Percentiles rank a stretch among this genome's conserved stretches.
Evolutionary conservation across 73 alveolate species (phyloP).

Genomic region (Effrenium voratum): DNA sequence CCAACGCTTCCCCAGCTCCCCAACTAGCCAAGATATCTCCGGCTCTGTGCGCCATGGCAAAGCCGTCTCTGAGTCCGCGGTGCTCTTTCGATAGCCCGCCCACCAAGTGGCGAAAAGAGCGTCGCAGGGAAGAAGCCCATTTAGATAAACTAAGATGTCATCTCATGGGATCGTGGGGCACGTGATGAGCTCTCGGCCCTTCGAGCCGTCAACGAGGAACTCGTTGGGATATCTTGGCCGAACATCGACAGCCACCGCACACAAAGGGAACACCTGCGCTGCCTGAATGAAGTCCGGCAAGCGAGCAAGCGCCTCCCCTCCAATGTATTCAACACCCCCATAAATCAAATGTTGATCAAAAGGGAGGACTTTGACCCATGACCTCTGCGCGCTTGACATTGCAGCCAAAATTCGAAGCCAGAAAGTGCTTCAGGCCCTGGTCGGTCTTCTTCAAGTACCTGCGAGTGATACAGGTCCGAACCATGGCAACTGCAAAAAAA

Average conservation of each 20-base stretch:
- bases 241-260: neutral
- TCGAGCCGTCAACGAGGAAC: slow-evolving; percentile 78
- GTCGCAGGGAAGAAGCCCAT: too few species aligned
- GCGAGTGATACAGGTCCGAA: neutral
- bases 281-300: neutral
- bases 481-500: neutral
- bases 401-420: slow-evolving; percentile 6
- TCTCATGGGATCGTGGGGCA: too few species aligned
- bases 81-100: too few species aligned
- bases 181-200: slow-evolving; percentile 87
- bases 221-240: slow-evolving; percentile 64
- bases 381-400: neutral
- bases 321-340: neutral
- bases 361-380: neutral
- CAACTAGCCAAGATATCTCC: too few species aligned
- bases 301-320: neutral
- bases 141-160: too few species aligned
- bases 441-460: slow-evolving; percentile 92
- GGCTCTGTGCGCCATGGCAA: too few species aligned
- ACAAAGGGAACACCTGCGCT: neutral
- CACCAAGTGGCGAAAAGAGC: too few species aligned
- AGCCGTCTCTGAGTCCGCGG: too few species aligned
- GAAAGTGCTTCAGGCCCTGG: slow-evolving; percentile 90
- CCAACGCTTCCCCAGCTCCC: too few species aligned
- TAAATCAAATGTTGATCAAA: neutral